phyloP scores from a whole-genome alignment of 768 basidiomycete species.

The Lactarius pseudohatsudake region DNA sequence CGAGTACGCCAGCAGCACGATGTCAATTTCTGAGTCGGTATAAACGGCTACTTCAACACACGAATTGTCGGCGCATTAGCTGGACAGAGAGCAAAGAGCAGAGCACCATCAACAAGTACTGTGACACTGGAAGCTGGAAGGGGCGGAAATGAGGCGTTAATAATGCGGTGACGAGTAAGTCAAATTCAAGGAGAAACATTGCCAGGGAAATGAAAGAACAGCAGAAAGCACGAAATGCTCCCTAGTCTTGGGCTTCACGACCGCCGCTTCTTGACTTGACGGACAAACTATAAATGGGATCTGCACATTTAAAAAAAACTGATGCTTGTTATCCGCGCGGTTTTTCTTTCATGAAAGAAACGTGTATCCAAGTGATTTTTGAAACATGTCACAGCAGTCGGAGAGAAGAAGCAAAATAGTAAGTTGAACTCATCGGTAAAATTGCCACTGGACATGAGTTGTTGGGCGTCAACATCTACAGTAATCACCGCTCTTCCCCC shows the following conservation, averaged over 20 bases:
- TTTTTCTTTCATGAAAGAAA: neutral
- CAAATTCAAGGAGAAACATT: neutral
- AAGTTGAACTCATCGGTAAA: neutral
- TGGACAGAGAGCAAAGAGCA: neutral
- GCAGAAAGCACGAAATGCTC: neutral
- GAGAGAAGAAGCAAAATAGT: neutral
- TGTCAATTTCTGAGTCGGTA: too few species aligned
- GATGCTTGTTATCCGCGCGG: neutral
- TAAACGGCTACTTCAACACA: neutral
- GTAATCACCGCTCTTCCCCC: conserved; percentile 1
- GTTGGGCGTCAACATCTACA: neutral
- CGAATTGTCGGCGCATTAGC: neutral
- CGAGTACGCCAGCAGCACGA: too few species aligned
- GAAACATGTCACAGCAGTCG: conserved; percentile 15
- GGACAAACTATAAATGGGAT: neutral
- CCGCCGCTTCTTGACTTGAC: neutral
- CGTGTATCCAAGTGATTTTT: neutral
- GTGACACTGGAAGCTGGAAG: neutral
- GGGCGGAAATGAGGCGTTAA: conserved; percentile 1
- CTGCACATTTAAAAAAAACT: neutral
- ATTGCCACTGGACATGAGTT: neutral
- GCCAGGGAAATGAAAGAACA: neutral
- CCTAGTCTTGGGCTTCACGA: too few species aligned
- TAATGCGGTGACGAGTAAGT: neutral
- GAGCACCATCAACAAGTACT: neutral